Evolutionary conservation across 139 green algal species (phyloP).

Genomic region (Pseudopediastrum boryanum): DNA sequence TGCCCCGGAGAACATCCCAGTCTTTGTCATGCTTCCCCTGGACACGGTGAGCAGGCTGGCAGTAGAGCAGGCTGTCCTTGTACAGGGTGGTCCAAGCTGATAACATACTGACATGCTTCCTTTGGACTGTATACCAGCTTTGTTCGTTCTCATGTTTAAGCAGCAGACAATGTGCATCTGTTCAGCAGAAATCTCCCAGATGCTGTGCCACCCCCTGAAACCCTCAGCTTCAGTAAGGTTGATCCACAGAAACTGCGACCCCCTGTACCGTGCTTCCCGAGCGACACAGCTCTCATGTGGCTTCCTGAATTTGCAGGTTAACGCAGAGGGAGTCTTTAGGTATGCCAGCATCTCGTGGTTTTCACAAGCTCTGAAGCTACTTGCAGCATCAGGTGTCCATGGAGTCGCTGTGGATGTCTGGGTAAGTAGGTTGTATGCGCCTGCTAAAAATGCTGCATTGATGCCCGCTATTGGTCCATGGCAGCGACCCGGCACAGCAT

Average conservation of each 20-base stretch:
- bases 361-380: conserved; percentile 61
- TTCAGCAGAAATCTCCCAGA: no score
- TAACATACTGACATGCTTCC: no score
- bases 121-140: no score
- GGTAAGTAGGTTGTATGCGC: conserved; percentile 63
- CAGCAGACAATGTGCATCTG: no score
- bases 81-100: not conserved
- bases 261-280: no score
- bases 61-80: not conserved
- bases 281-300: not conserved
- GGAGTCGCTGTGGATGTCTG: conserved; percentile 91
- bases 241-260: no score
- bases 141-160: no score
- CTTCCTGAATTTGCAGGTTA: conserved; percentile 59
- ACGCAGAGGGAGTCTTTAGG: conserved; percentile 71
- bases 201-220: no score
- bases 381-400: conserved; percentile 76
- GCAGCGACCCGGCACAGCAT: no score
- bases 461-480: no score
- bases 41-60: conserved; percentile 77
- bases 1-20: conserved; percentile 28
- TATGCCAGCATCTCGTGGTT: conserved; percentile 81
- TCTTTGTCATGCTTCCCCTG: conserved; percentile 93
- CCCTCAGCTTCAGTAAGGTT: no score
- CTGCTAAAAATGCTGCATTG: no score